Percentiles rank a stretch among this genome's conserved stretches.
phyloP scores from a whole-genome alignment of 1,139 yeast species.

The Taphrina communis region DNA sequence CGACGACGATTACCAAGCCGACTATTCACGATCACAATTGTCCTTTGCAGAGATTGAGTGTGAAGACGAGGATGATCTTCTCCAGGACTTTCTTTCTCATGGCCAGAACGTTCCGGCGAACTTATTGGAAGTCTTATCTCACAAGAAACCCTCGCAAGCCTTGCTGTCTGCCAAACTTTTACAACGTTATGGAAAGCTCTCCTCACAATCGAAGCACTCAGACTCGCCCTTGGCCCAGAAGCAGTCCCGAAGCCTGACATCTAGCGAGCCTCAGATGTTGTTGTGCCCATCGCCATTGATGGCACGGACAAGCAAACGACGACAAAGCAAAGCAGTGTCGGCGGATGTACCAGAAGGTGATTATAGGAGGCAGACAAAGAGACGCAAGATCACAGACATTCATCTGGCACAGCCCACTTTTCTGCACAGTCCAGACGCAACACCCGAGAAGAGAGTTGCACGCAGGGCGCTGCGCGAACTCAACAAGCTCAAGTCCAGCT shows the following conservation, averaged over 20 bases:
- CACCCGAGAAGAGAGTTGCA: constrained; percentile 9
- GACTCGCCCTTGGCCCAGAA: not conserved
- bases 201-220: not conserved
- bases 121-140: constrained; percentile 4
- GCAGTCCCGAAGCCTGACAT: not conserved
- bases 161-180: constrained; percentile 6
- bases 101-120: not conserved
- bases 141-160: not conserved
- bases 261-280: not conserved
- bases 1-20: constrained; percentile 31
- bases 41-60: constrained; percentile 11
- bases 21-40: constrained; percentile 22
- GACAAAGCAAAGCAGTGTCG: not conserved
- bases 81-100: not conserved
- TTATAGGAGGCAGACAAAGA: not conserved
- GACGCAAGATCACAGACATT: not conserved
- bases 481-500: constrained; percentile 23
- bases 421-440: not conserved
- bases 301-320: not conserved
- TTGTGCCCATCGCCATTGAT: constrained; percentile 4
- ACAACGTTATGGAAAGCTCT: constrained; percentile 6
- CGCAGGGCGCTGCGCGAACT: constrained; percentile 23
- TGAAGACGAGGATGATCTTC: constrained; percentile 36
- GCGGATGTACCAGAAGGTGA: not conserved
- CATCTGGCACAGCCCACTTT: not conserved